phyloP scores from a whole-genome alignment of 2,329 filamentous ascomycete genomes.

The Fusarium sambucinum region DNA sequence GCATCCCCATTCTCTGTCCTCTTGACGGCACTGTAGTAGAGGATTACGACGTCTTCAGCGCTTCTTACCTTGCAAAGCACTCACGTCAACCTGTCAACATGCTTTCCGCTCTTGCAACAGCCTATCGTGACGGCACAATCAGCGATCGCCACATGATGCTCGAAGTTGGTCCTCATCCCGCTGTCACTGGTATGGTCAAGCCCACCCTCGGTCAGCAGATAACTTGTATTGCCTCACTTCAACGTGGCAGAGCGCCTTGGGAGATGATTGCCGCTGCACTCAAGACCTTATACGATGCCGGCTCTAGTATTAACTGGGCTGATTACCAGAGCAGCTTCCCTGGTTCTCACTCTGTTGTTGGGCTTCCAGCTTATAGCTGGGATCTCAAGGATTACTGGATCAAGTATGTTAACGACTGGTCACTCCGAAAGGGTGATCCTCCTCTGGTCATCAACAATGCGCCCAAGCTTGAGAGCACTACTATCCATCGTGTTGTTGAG shows the following conservation, averaged over 20 bases:
- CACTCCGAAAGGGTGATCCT: conserved; percentile 69
- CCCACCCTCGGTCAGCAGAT: conserved; percentile 31
- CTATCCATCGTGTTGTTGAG: conserved; percentile 33
- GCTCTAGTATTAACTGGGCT: conserved; percentile 27
- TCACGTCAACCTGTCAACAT: conserved; percentile 40
- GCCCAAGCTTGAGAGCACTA: conserved; percentile 32
- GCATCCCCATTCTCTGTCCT: conserved; percentile 24
- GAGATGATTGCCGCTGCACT: conserved; percentile 18
- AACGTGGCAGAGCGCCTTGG: conserved; percentile 25
- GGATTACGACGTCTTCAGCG: conserved; percentile 2
- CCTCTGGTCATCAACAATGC: conserved; percentile 33
- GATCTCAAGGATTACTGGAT: conserved; percentile 80
- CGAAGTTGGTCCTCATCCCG: conserved; percentile 39
- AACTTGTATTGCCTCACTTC: conserved; percentile 27
- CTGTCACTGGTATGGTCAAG: conserved; percentile 38
- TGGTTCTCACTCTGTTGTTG: conserved; percentile 57
- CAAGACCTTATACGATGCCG: conserved; percentile 29
- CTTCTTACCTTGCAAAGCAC: conserved; percentile 31
- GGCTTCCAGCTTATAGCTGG: conserved; percentile 77
- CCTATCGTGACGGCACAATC: conserved; percentile 10
- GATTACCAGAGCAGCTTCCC: conserved; percentile 50
- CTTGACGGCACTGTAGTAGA: conserved; percentile 29
- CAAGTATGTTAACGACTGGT: conserved; percentile 76
- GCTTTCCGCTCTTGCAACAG: conserved; percentile 12
- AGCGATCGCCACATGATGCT: conserved; percentile 27